A percentile compares a stretch with the other conserved stretches of the same genome.
phyloP scores from a whole-genome alignment of 805 yeast genomes.

The Cyberlindnera veronae region DNA sequence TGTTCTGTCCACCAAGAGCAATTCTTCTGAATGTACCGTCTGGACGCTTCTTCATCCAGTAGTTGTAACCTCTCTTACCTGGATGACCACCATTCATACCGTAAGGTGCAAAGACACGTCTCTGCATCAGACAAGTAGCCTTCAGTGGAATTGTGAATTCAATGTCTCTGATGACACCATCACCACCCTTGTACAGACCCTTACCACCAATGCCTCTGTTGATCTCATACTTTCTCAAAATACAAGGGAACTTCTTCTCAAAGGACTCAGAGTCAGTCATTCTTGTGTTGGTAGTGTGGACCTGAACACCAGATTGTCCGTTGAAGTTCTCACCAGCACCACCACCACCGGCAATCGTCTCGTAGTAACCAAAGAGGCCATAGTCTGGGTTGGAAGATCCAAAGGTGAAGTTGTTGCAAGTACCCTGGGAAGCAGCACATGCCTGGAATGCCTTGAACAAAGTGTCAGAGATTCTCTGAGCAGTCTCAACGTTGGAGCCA shows the following conservation, averaged over 20 bases:
- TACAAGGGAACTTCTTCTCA: slow-evolving; percentile 83
- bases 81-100: slow-evolving; percentile 81
- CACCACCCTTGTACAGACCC: slow-evolving; percentile 74
- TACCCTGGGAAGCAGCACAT: slow-evolving; percentile 95
- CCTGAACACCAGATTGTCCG: slow-evolving; percentile 87
- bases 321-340: slow-evolving; percentile 89
- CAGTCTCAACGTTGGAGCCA: slow-evolving; percentile 92
- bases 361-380: slow-evolving; percentile 78
- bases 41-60: slow-evolving; percentile 45
- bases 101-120: slow-evolving; percentile 81
- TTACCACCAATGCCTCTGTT: slow-evolving; percentile 78
- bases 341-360: slow-evolving; percentile 93
- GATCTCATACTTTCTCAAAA: slow-evolving; percentile 67
- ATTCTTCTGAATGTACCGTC: slow-evolving; percentile 34
- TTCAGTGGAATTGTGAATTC: slow-evolving; percentile 71
- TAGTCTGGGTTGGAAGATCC: slow-evolving; percentile 65
- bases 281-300: slow-evolving; percentile 91
- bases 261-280: slow-evolving; percentile 89
- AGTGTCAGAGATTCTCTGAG: slow-evolving; percentile 90
- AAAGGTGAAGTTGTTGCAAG: slow-evolving; percentile 91
- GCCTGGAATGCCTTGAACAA: slow-evolving; percentile 81
- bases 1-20: slow-evolving; percentile 70
- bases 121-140: slow-evolving; percentile 80
- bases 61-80: slow-evolving; percentile 70
- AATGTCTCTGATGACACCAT: slow-evolving; percentile 82